phyloP scores from a whole-genome alignment of 1,284 basidiomycete species.

The Marasmius sp. region DNA sequence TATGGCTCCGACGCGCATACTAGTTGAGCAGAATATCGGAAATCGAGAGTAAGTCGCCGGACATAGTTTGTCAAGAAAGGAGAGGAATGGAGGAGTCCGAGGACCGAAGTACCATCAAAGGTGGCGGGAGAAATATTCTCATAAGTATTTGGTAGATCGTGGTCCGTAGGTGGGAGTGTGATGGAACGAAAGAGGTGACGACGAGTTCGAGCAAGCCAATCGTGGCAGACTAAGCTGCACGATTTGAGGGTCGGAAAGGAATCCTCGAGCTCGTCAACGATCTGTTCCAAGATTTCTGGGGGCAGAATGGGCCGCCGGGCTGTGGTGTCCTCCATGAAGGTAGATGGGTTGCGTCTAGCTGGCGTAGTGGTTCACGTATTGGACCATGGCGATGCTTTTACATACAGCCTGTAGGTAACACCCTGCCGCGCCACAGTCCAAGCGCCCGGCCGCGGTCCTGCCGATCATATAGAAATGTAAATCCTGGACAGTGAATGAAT shows the following conservation, averaged over 20 bases:
- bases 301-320: background rate
- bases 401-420: background rate
- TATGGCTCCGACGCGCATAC: background rate
- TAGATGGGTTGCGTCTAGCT: background rate
- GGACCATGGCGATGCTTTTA: background rate
- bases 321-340: background rate
- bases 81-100: background rate
- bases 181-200: background rate
- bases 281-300: background rate
- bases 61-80: background rate
- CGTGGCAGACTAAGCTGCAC: background rate
- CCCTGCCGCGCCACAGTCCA: background rate
- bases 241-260: background rate
- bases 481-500: no score
- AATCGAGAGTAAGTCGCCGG: background rate
- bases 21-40: background rate
- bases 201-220: background rate
- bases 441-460: background rate
- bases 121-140: background rate
- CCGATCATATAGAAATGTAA: background rate
- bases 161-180: background rate
- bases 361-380: background rate
- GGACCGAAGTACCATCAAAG: background rate
- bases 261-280: background rate
- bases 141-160: background rate